Percentiles rank a stretch among this genome's conserved stretches.
phyloP scores from a whole-genome alignment of 2,329 filamentous ascomycete genomes.

The Ophiostoma himal-ulmi region DNA sequence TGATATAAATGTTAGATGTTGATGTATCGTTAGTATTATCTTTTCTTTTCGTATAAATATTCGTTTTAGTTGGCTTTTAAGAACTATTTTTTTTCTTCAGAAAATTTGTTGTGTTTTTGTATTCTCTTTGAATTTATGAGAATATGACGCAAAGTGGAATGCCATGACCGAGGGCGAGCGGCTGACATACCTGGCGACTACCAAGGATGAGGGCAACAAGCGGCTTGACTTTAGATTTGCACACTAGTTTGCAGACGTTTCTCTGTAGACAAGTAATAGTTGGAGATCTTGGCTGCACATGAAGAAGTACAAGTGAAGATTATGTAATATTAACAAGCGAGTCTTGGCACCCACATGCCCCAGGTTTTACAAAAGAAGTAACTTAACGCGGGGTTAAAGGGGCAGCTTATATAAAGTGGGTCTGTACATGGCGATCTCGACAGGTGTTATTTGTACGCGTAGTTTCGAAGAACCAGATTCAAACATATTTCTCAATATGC shows the following conservation, averaged over 20 bases:
- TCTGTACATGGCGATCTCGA: not conserved
- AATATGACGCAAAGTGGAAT: slow-evolving; percentile 28
- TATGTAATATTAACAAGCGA: not conserved
- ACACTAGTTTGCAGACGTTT: slow-evolving; percentile 26
- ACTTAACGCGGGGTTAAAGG: not conserved
- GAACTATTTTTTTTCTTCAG: too few species aligned
- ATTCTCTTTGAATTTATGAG: too few species aligned
- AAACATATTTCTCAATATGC: too few species aligned
- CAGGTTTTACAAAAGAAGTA: not conserved
- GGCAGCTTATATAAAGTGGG: not conserved
- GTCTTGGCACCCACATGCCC: not conserved
- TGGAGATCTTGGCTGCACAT: not conserved
- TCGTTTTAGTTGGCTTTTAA: too few species aligned
- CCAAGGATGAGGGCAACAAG: slow-evolving; percentile 34
- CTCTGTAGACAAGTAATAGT: too few species aligned
- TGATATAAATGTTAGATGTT: too few species aligned
- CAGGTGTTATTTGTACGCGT: too few species aligned
- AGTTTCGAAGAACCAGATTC: too few species aligned
- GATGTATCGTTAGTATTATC: too few species aligned
- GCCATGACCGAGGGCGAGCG: slow-evolving; percentile 32
- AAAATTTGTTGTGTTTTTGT: too few species aligned
- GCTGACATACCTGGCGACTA: slow-evolving; percentile 31
- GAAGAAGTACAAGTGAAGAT: not conserved
- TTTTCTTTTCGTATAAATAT: too few species aligned
- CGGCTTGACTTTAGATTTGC: slow-evolving; percentile 34